These are phyloP conservation scores for Amauroascus verrucosus DNA, from an alignment of 2,329 filamentous ascomycete species.

Conservation along the genomic window DNA sequence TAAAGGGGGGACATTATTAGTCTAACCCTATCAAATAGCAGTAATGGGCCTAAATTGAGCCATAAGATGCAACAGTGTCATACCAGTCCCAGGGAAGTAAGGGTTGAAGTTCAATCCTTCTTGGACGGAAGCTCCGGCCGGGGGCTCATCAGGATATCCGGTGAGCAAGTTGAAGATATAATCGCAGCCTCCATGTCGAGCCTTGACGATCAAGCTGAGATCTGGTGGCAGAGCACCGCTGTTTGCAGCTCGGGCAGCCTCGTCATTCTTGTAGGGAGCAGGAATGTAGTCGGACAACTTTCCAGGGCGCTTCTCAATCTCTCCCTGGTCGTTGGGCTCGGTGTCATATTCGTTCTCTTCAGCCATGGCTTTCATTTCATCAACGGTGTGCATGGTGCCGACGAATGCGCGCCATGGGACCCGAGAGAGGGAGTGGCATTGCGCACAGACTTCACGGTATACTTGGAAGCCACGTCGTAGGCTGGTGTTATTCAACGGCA, in stretches of 20 bases:
- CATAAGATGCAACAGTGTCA: slow-evolving; percentile 11
- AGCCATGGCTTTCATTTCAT: slow-evolving; percentile 93
- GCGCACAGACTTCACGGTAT: slow-evolving; percentile 95
- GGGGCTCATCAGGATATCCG: slow-evolving; percentile 92
- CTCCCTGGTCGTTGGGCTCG: slow-evolving; percentile 94
- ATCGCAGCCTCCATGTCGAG: slow-evolving; percentile 90
- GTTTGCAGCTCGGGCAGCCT: slow-evolving; percentile 95
- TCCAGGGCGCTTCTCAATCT: slow-evolving; percentile 96
- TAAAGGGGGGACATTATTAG: slow-evolving; percentile 18
- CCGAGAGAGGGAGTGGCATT: slow-evolving; percentile 92
- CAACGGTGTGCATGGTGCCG: slow-evolving; percentile 83
- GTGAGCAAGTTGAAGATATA: slow-evolving; percentile 97
- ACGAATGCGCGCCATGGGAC: slow-evolving; percentile 89
- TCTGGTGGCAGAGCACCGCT: slow-evolving; percentile 95
- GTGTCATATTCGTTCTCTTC: slow-evolving; percentile 98
- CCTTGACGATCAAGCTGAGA: slow-evolving; percentile 96
- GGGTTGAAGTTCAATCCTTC: slow-evolving; percentile 99
- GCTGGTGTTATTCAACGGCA: slow-evolving; percentile 37
- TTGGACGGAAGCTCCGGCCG: slow-evolving; percentile 74
- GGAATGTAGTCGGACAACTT: slow-evolving; percentile 98
- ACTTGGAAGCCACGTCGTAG: slow-evolving; percentile 99
- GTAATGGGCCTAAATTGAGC: neutral
- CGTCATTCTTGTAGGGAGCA: slow-evolving; percentile 94
- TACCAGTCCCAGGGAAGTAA: slow-evolving; percentile 95
- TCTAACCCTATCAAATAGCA: neutral